A percentile compares a stretch with the other conserved stretches of the same genome.
Conservation (phyloP, 2,329 filamentous ascomycete species). For the Dactylellina drechsleri region DNA sequence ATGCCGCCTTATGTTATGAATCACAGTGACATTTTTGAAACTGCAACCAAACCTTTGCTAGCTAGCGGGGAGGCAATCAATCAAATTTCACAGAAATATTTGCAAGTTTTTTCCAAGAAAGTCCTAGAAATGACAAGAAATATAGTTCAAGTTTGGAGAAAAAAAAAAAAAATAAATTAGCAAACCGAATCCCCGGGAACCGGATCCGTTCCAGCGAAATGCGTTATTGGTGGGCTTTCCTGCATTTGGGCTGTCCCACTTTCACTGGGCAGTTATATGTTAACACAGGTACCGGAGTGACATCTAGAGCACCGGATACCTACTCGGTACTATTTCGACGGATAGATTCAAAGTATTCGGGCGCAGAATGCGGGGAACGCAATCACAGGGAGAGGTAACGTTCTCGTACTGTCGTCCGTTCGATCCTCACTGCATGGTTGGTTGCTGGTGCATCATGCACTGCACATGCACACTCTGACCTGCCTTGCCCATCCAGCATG, state of each 20-base stretch:
- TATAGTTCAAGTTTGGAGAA: no score
- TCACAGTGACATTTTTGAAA: constrained; percentile 6
- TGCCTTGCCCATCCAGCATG: background rate
- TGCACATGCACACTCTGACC: background rate
- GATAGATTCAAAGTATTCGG: background rate
- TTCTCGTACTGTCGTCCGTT: constrained; percentile 5
- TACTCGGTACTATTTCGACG: no score
- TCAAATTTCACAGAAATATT: no score
- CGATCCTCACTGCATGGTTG: no score
- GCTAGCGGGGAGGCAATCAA: background rate
- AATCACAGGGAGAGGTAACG: background rate
- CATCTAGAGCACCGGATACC: no score
- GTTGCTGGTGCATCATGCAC: constrained; percentile 9
- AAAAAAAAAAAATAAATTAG: no score
- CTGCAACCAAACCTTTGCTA: no score
- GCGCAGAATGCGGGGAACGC: constrained; percentile 38
- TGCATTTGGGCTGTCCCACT: background rate
- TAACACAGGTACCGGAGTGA: background rate
- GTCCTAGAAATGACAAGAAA: no score
- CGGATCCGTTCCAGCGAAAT: constrained; percentile 7
- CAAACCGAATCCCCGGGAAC: constrained; percentile 22
- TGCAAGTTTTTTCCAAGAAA: no score
- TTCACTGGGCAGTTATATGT: constrained; percentile 22
- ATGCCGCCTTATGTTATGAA: constrained; percentile 18
- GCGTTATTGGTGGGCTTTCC: constrained; percentile 14